Conservation (phyloP, 2,329 filamentous ascomycete species). For the Colletotrichum tofieldiae region DNA sequence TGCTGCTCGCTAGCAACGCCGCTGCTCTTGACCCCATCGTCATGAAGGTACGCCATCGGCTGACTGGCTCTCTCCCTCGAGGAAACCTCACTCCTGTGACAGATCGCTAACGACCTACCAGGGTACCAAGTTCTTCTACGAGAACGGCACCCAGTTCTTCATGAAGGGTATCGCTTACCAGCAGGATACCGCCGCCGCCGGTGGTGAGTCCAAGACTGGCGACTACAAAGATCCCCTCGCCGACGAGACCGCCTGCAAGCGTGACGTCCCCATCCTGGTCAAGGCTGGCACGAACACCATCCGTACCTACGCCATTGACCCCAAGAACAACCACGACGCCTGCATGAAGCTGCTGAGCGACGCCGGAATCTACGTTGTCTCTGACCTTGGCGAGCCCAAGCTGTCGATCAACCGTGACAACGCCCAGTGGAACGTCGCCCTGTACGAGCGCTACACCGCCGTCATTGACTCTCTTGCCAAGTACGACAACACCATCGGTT, state of each 20-base stretch:
- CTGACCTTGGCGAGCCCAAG: constrained; percentile 87
- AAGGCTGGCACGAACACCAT: constrained; percentile 91
- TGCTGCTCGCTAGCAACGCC: constrained; percentile 60
- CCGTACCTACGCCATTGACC: constrained; percentile 94
- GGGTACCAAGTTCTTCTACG: constrained; percentile 92
- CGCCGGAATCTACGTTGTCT: constrained; percentile 94
- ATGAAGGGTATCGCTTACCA: constrained; percentile 98
- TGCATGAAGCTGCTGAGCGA: constrained; percentile 90
- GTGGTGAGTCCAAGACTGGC: constrained; percentile 61
- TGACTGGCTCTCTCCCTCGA: background rate
- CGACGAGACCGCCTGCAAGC: constrained; percentile 79
- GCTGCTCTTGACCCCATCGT: constrained; percentile 71
- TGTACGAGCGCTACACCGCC: constrained; percentile 85
- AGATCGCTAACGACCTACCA: constrained; percentile 51
- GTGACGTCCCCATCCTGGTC: constrained; percentile 87
- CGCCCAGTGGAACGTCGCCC: constrained; percentile 83
- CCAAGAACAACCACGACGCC: constrained; percentile 80
- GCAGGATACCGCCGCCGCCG: constrained; percentile 77
- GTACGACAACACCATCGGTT: constrained; percentile 94
- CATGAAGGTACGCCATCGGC: constrained; percentile 73
- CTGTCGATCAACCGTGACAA: constrained; percentile 88
- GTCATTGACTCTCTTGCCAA: constrained; percentile 87
- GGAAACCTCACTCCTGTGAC: constrained; percentile 7
- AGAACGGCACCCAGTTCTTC: constrained; percentile 79
- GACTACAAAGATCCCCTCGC: constrained; percentile 88